Conservation (phyloP, 2,329 filamentous ascomycete genomes). For the Penicillium palitans region DNA sequence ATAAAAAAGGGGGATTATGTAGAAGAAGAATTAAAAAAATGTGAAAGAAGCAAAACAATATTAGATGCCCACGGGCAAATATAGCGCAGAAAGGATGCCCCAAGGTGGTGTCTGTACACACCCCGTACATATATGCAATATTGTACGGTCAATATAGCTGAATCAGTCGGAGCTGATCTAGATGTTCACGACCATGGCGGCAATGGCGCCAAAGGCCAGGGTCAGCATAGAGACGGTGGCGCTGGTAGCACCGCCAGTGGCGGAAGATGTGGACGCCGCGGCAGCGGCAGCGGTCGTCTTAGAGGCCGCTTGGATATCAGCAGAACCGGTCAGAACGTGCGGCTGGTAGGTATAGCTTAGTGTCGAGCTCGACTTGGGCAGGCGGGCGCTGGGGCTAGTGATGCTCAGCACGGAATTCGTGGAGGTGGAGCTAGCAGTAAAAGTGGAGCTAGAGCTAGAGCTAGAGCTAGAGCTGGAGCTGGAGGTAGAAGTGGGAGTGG, state of each 20-base stretch:
- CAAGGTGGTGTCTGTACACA: slow-evolving; percentile 12
- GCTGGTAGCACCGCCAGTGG: slow-evolving; percentile 20
- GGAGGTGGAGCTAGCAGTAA: slow-evolving; percentile 13
- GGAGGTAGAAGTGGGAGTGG: neutral
- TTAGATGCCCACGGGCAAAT: slow-evolving; percentile 9
- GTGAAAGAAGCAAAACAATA: slow-evolving; percentile 15
- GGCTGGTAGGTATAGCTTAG: slow-evolving; percentile 33
- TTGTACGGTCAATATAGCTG: slow-evolving; percentile 1
- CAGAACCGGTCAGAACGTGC: slow-evolving; percentile 29
- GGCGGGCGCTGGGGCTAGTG: slow-evolving; percentile 18
- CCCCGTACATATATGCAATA: slow-evolving; percentile 4
- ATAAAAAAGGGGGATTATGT: slow-evolving; percentile 20
- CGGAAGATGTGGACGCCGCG: slow-evolving; percentile 15
- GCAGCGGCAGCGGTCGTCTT: slow-evolving; percentile 14
- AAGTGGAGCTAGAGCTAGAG: neutral
- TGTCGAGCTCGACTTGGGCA: slow-evolving; percentile 21
- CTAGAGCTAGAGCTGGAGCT: slow-evolving; percentile 6
- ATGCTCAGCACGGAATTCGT: slow-evolving; percentile 17
- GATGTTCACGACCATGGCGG: slow-evolving; percentile 26
- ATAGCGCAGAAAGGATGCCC: slow-evolving; percentile 1
- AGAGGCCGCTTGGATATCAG: slow-evolving; percentile 17
- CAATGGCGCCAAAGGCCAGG: slow-evolving; percentile 27
- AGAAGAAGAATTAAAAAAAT: slow-evolving; percentile 21
- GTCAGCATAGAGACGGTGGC: slow-evolving; percentile 25
- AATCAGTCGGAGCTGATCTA: slow-evolving; percentile 16